These are phyloP conservation scores for Cutaneotrichosporon arboriforme DNA, from an alignment of 1,284 basidiomycete genomes.

Conservation along the genomic window DNA sequence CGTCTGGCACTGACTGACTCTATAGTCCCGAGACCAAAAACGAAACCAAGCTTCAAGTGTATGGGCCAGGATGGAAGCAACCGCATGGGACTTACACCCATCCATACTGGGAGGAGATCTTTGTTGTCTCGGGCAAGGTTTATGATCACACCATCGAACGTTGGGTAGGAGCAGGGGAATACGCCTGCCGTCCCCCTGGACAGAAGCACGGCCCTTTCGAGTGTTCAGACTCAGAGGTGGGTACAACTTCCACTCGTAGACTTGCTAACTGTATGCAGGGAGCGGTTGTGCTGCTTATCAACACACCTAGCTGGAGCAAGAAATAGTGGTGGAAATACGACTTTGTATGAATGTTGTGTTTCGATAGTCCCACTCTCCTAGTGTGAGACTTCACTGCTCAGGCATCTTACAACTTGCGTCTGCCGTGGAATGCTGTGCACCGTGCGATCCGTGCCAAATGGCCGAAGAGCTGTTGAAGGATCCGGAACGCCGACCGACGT, in stretches of 20 bases:
- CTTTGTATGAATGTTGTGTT: background rate
- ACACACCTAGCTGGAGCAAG: background rate
- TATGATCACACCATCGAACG: slow-evolving; percentile 55
- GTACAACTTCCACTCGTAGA: no score
- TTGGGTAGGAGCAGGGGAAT: slow-evolving; percentile 16
- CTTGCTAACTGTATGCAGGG: background rate
- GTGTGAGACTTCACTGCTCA: no score
- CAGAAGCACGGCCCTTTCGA: slow-evolving; percentile 19
- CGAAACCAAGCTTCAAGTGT: slow-evolving; percentile 8
- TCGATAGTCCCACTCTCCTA: no score
- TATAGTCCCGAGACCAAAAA: slow-evolving; percentile 8
- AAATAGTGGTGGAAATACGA: background rate
- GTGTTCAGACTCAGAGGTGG: background rate
- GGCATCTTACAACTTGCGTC: no score
- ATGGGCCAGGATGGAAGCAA: slow-evolving; percentile 8
- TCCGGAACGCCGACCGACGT: no score
- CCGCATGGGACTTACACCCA: slow-evolving; percentile 4
- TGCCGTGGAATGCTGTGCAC: no score
- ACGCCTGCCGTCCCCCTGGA: slow-evolving; percentile 17
- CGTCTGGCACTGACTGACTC: background rate
- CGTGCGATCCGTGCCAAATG: no score
- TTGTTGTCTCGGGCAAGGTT: slow-evolving; percentile 30
- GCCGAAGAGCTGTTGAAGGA: no score
- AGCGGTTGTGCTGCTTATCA: background rate
- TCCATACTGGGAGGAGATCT: slow-evolving; percentile 16